Evolutionary conservation across 2,329 filamentous ascomycete species (phyloP), one percentile per base, ranked within the genome.

Genomic region (Neofusicoccum ribis): DNA sequence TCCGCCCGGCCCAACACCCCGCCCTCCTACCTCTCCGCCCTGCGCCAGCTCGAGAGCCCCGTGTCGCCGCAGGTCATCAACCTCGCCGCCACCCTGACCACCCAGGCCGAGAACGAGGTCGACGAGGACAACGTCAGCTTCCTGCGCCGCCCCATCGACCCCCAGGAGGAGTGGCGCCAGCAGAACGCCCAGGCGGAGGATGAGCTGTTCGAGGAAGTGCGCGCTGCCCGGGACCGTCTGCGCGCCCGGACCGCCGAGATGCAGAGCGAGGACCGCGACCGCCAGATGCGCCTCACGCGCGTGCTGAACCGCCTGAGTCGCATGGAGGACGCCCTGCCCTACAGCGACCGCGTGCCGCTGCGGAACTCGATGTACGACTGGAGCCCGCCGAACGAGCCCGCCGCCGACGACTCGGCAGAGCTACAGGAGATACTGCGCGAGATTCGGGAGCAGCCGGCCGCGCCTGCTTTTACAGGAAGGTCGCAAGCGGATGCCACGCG

Each of bases 351-450:
- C 58, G 78, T 83, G 8, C 83, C 85, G 17, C 81, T 80, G 69
- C 75, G 81, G 67, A 84, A 86, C 69, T 82, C 78, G 63, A 76
- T 88, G 49, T 88, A 88, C 74, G 85, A 87, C 72, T 88, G 86
- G 86, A 84, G 85, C 39, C 85, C 85, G 9, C 79, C 79, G 8
- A 72, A 70, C 44, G 71, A 77, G 59, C 27, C 27, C 27, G 72
- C 71, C 31, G 72, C 74, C 62, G 67, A 69, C 52, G 73, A 73
- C 62, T 74, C 78, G 60, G 73, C 73, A 63, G 79, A 80, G 66
- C 71, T 80, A 58, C 75, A 79, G 54, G 73, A 74, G 51, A 78
- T 81, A 58, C 71, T 81, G 59, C 70, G 71, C 52, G 73, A 74
- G 51, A 78, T 81, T 56, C 71, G 81, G 59, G 70, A 71, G 12